Evolutionary conservation across 2,329 filamentous ascomycete species (phyloP).

Genomic region (Blumeria graminis): DNA sequence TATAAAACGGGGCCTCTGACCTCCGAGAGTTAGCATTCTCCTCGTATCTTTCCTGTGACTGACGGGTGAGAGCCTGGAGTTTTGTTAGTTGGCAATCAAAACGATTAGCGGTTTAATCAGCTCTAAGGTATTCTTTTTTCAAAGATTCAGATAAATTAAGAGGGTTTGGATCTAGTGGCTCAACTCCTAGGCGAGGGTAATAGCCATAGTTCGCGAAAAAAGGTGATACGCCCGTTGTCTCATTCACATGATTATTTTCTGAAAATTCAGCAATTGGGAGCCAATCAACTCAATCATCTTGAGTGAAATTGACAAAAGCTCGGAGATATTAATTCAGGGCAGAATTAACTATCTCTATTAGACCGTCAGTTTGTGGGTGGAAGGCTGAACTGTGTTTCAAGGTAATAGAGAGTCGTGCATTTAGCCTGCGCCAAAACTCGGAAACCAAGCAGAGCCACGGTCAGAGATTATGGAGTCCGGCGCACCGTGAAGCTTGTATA

Average conservation of each 20-base stretch:
- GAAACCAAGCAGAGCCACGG: conserved; percentile 3
- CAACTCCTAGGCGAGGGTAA: conserved; percentile 2
- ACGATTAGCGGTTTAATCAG: too few relatives aligned
- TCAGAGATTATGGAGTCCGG: conserved; percentile 4
- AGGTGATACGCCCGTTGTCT: conserved; percentile 3
- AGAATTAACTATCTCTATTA: conserved; percentile 5
- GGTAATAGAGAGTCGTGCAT: neutral
- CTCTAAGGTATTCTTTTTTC: neutral
- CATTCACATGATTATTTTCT: conserved; percentile 3
- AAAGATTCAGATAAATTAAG: neutral
- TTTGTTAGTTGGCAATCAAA: too few relatives aligned
- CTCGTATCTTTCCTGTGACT: neutral
- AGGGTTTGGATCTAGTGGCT: neutral
- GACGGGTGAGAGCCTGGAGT: neutral
- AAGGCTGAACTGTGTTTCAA: conserved; percentile 1
- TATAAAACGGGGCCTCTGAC: neutral
- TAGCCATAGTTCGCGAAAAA: conserved; percentile 5
- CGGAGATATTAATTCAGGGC: conserved; percentile 3
- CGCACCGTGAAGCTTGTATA: conserved; percentile 1
- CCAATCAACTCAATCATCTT: neutral
- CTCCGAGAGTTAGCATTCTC: neutral
- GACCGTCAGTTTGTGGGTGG: conserved; percentile 5
- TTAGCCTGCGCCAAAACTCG: conserved; percentile 5
- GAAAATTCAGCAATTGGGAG: conserved; percentile 5
- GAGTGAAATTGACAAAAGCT: conserved; percentile 3